phyloP scores from a whole-genome alignment of 1,284 basidiomycete genomes.

The Vanrija sp. region DNA sequence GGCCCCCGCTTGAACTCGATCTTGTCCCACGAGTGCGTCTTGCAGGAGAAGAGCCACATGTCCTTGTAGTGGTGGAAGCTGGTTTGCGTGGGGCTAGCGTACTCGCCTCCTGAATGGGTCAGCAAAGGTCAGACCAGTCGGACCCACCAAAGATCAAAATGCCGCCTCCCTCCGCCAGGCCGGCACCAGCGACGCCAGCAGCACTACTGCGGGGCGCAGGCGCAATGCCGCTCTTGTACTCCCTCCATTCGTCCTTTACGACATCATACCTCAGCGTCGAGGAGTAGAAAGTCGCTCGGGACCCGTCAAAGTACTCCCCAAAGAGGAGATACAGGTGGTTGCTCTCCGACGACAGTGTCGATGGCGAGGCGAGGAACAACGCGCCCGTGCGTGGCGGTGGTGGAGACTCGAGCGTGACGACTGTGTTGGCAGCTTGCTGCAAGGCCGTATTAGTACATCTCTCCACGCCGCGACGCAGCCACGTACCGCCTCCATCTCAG shows the following conservation, averaged over 20 bases:
- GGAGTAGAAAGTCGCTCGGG: conserved; percentile 54
- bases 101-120: conserved; percentile 63
- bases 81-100: conserved; percentile 78
- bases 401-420: conserved; percentile 48
- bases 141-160: conserved; percentile 74
- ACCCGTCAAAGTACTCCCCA: conserved; percentile 78
- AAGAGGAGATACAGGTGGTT: conserved; percentile 72
- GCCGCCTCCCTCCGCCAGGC: conserved; percentile 65
- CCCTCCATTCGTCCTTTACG: conserved; percentile 73
- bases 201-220: conserved; percentile 82
- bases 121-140: not conserved
- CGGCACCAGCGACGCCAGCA: conserved; percentile 65
- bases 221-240: conserved; percentile 73
- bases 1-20: conserved; percentile 83
- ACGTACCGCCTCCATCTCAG: conserved; percentile 20
- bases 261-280: conserved; percentile 20
- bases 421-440: conserved; percentile 67
- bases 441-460: conserved; percentile 64
- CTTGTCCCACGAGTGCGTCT: conserved; percentile 73
- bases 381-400: conserved; percentile 76
- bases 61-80: conserved; percentile 89
- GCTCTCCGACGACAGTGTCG: conserved; percentile 53
- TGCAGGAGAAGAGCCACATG: conserved; percentile 50
- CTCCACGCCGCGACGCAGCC: conserved; percentile 58
- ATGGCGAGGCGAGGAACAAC: conserved; percentile 66